phyloP scores from a whole-genome alignment of 1,284 basidiomycete genomes.

The Austroboletus novae-zelandiae region DNA sequence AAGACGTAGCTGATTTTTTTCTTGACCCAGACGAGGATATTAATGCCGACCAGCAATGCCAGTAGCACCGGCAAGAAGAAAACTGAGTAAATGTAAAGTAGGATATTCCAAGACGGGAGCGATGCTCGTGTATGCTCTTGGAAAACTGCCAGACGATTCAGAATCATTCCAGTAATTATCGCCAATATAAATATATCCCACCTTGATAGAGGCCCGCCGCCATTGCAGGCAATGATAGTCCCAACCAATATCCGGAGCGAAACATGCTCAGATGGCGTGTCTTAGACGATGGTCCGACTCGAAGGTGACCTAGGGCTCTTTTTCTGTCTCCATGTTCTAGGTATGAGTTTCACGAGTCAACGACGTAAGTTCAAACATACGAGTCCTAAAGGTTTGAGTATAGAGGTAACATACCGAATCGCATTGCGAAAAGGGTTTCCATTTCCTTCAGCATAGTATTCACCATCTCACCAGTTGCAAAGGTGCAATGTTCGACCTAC shows the following conservation, averaged over 20 bases:
- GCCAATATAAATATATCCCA: conserved; percentile 34
- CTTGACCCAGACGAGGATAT: conserved; percentile 75
- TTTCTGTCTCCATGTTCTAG: conserved; percentile 85
- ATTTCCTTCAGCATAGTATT: conserved; percentile 70
- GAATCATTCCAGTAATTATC: not conserved
- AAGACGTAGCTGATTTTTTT: conserved; percentile 88
- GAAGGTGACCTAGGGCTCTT: conserved; percentile 68
- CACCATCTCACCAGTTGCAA: conserved; percentile 62
- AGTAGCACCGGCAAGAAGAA: conserved; percentile 79
- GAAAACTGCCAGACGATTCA: conserved; percentile 46
- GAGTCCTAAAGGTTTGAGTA: not conserved
- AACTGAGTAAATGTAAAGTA: conserved; percentile 82
- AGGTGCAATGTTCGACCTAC: conserved; percentile 61
- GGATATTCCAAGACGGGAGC: conserved; percentile 70
- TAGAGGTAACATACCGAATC: conserved; percentile 59
- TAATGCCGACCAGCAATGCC: conserved; percentile 75
- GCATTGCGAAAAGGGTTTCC: conserved; percentile 69
- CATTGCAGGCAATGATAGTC: conserved; percentile 76
- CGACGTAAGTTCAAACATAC: not conserved
- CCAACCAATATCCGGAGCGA: conserved; percentile 74
- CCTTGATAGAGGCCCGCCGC: conserved; percentile 69
- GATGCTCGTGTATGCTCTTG: conserved; percentile 51
- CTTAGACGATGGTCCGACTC: conserved; percentile 51
- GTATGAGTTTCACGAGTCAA: not conserved
- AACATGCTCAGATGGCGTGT: conserved; percentile 80